Evolutionary conservation across 176 grass and related monocot genomes (phyloP), one percentile per base, ranked within the genome.

Genomic region (Paspalum notatum): DNA sequence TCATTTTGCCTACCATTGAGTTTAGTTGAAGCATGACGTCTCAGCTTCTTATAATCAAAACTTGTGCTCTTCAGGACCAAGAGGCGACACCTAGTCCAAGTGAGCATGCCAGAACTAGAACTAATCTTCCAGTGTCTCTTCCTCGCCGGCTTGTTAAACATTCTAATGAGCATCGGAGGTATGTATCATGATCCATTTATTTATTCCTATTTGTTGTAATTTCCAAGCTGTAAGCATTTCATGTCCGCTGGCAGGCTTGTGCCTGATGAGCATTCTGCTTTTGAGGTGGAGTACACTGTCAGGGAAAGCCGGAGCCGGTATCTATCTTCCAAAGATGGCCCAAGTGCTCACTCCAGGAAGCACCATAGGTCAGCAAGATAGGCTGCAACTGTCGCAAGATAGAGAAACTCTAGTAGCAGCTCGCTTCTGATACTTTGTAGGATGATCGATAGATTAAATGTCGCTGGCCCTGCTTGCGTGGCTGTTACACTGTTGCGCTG

Each of bases 281-380:
- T 84, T 63, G 82, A 81, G 41, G 72, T 56, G 63, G 81, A 81
- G 54, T 85, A 85, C 77, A 62, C 60, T 12, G 50, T 53, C 53
- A 91, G 77, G 59, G 85, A 85, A 42, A 53, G 66, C 66, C 80
- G 81, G 68, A 74, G 60, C 52, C 58, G 72, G 22, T 88, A 88
- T 78, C 39, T 39, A 22, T 71, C 89, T 48, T 47, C 71, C 27
- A 87, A 75, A 70, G 75, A 74, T 48, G 68, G 44, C 21, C 52
- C 20, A 53, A 75, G 38, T 72, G 18, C 60, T 48, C 59, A 68
- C 68, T 71, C 66, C 49, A 87, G 85, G 43, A 76, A 83, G 66
- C 87, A 87, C 72, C 60, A 60, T 62, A 84, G 85, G 54, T 70
- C 82, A 69, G 74, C 75, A 64, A 83, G 84, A 83, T 82, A 86